Conservation (phyloP, 768 basidiomycete species). For the Pleurotus cornucopiae region DNA sequence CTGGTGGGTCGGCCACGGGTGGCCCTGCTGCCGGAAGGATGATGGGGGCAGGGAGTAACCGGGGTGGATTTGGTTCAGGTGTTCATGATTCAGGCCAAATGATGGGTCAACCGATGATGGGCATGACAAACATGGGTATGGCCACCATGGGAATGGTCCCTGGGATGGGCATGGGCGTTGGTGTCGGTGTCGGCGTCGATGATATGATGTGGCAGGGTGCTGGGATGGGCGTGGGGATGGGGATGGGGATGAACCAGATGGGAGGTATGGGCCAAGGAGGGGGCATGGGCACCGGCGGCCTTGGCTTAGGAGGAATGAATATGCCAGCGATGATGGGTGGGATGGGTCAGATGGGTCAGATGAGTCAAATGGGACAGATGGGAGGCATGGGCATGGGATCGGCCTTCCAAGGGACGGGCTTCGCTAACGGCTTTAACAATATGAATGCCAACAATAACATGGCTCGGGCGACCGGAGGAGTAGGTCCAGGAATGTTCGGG, state of each 20-base stretch:
- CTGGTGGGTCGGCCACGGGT: constrained; percentile 14
- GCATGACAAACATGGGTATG: constrained; percentile 15
- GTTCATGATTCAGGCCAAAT: constrained; percentile 26
- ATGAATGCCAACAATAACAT: constrained; percentile 25
- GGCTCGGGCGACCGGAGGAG: constrained; percentile 26
- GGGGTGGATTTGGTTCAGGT: constrained; percentile 20
- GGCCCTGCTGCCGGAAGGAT: constrained; percentile 18
- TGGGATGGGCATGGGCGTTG: constrained; percentile 14
- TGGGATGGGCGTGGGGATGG: constrained; percentile 20
- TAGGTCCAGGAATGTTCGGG: constrained; percentile 13
- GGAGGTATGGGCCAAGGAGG: constrained; percentile 10
- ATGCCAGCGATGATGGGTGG: constrained; percentile 9
- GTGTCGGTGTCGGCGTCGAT: constrained; percentile 8
- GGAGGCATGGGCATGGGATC: constrained; percentile 26
- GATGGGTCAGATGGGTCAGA: constrained; percentile 18
- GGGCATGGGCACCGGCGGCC: constrained; percentile 13
- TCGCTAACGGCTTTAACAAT: constrained; percentile 15
- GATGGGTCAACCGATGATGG: constrained; percentile 29
- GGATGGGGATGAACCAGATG: constrained; percentile 18
- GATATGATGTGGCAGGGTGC: constrained; percentile 13
- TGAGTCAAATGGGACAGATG: constrained; percentile 29
- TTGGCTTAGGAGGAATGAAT: constrained; percentile 15
- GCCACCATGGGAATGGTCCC: constrained; percentile 13
- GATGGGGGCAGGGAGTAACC: constrained; percentile 14
- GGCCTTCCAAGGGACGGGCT: constrained; percentile 21